Conservation (phyloP, 495 filamentous ascomycete genomes). For the Podospora tetraspora region DNA sequence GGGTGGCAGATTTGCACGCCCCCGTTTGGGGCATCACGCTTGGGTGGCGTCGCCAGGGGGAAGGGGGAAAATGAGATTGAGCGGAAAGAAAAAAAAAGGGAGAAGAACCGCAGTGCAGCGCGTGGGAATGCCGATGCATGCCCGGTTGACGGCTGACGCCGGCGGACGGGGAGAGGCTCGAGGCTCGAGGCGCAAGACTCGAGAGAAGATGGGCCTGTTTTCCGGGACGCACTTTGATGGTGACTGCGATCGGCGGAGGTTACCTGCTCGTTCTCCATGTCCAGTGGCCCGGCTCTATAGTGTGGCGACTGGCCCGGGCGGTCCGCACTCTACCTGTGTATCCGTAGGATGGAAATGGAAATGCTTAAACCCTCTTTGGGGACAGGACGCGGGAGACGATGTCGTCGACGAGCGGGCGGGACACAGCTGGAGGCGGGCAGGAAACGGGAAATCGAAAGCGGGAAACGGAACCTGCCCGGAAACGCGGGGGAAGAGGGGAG, state of each 20-base stretch:
- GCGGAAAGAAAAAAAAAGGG: neutral
- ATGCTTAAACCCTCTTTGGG: neutral
- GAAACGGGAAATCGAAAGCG: neutral
- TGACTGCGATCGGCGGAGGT: neutral
- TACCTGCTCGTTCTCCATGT: no score
- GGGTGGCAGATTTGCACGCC: conserved; percentile 1
- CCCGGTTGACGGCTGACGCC: neutral
- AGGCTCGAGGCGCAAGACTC: no score
- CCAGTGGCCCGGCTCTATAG: neutral
- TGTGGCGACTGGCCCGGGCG: neutral
- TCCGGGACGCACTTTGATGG: neutral
- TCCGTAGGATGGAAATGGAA: neutral
- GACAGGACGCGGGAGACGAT: no score
- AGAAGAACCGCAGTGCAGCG: neutral
- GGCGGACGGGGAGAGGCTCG: neutral
- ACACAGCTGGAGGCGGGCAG: neutral
- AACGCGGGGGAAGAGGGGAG: neutral
- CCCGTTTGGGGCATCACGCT: conserved; percentile 2
- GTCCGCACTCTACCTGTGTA: neutral
- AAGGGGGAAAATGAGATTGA: neutral
- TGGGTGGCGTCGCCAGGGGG: neutral
- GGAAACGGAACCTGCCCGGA: neutral
- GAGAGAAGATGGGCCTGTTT: neutral
- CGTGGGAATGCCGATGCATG: neutral
- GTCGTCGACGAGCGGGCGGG: no score